phyloP scores from a whole-genome alignment of 2,329 filamentous ascomycete species.

The Aureobasidium sp. region DNA sequence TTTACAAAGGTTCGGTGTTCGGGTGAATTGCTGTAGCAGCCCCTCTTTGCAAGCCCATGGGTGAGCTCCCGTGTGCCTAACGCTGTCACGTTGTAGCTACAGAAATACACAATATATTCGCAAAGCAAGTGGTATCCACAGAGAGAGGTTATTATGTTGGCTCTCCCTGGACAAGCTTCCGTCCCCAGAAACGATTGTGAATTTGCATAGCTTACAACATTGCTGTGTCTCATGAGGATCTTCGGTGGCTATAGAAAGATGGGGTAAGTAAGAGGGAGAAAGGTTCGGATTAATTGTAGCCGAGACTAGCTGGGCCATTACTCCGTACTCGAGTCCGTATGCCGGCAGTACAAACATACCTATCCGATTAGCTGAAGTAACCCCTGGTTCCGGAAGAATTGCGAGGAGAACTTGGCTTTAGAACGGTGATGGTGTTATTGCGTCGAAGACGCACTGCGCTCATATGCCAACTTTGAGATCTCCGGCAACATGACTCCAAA shows the following conservation, averaged over 20 bases:
- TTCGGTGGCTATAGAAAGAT: neutral
- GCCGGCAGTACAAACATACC: too few species aligned
- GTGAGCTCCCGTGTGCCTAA: too few species aligned
- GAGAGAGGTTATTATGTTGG: neutral
- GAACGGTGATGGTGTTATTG: too few species aligned
- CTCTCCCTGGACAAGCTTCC: neutral
- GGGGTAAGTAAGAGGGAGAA: neutral
- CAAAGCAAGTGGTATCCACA: neutral
- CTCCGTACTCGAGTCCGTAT: too few species aligned
- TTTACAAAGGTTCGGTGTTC: neutral
- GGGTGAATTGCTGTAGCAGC: neutral
- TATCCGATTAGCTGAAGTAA: neutral
- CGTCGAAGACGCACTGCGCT: too few species aligned
- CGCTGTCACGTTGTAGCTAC: too few species aligned
- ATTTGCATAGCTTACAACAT: neutral
- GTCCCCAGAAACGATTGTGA: neutral
- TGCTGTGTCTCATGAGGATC: neutral
- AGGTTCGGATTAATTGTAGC: conserved; percentile 1
- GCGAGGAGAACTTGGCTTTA: neutral
- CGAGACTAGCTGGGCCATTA: too few species aligned
- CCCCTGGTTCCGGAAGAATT: neutral
- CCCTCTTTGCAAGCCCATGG: neutral
- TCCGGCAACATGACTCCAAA: conserved; percentile 39
- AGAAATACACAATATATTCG: neutral
- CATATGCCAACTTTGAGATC: conserved; percentile 33